phyloP scores from a whole-genome alignment of 1,284 basidiomycete species.

The Puccinia polysora region DNA sequence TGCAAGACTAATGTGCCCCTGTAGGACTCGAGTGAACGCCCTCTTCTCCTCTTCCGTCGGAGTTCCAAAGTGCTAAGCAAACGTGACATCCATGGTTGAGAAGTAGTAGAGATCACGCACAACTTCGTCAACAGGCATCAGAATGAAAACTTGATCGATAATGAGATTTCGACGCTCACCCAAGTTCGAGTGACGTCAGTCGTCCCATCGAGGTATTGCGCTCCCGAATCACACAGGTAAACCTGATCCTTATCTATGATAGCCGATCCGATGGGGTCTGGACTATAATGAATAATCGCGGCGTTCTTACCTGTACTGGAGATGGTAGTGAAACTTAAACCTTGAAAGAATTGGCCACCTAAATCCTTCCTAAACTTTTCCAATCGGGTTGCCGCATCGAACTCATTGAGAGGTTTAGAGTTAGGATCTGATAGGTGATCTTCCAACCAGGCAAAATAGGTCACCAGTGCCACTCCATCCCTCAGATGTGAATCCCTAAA shows the following conservation, averaged over 20 bases:
- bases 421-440: conserved; percentile 62
- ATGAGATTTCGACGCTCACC: conserved; percentile 58
- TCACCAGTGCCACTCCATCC: conserved; percentile 81
- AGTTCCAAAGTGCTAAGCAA: conserved; percentile 74
- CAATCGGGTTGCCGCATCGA: conserved; percentile 71
- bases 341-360: conserved; percentile 72
- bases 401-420: conserved; percentile 70
- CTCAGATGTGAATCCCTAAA: conserved; percentile 84
- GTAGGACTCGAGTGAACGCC: conserved; percentile 86
- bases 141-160: not conserved
- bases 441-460: conserved; percentile 93
- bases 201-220: conserved; percentile 85
- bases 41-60: conserved; percentile 77
- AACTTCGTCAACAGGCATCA: not conserved
- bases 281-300: conserved; percentile 92
- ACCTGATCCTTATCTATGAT: conserved; percentile 71
- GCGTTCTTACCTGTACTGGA: conserved; percentile 84
- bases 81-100: conserved; percentile 63
- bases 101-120: too few relatives aligned
- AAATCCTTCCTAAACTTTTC: conserved; percentile 74
- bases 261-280: conserved; percentile 69
- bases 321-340: conserved; percentile 86
- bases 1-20: conserved; percentile 92
- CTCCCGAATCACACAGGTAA: conserved; percentile 90
- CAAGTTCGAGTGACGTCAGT: conserved; percentile 88